Evolutionary conservation across 2,329 filamentous ascomycete genomes (phyloP).

Genomic region (Aureobasidium lini): DNA sequence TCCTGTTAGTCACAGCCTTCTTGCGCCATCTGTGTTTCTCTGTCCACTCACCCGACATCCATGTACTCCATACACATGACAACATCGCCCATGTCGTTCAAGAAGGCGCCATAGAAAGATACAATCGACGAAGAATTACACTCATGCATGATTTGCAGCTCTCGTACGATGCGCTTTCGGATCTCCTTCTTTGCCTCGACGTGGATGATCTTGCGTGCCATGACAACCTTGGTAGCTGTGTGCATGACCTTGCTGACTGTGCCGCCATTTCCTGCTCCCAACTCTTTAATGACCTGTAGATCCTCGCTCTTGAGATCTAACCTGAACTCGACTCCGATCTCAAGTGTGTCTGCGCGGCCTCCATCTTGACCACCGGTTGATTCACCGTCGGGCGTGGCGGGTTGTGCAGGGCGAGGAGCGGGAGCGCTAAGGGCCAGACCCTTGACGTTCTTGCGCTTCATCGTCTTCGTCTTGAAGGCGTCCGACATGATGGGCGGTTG

Average conservation of each 20-base stretch:
- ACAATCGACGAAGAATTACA: slow-evolving; percentile 97
- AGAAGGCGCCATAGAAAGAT: slow-evolving; percentile 93
- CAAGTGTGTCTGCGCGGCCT: slow-evolving; percentile 63
- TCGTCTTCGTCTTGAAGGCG: slow-evolving; percentile 61
- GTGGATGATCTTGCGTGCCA: slow-evolving; percentile 82
- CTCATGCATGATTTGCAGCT: slow-evolving; percentile 96
- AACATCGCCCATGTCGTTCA: slow-evolving; percentile 94
- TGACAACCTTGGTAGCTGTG: slow-evolving; percentile 85
- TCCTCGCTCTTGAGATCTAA: slow-evolving; percentile 88
- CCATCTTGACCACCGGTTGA: slow-evolving; percentile 52
- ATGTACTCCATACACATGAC: slow-evolving; percentile 99
- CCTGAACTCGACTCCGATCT: slow-evolving; percentile 97
- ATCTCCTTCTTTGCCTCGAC: slow-evolving; percentile 97
- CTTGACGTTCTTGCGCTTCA: slow-evolving; percentile 99
- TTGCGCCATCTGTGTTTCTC: not conserved
- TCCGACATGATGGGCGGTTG: slow-evolving; percentile 41
- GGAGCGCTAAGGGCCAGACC: slow-evolving; percentile 80
- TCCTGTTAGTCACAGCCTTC: not conserved
- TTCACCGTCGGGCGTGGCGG: slow-evolving; percentile 64
- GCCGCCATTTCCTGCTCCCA: slow-evolving; percentile 92
- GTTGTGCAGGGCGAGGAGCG: slow-evolving; percentile 60
- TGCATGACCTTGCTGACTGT: slow-evolving; percentile 98
- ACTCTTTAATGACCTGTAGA: slow-evolving; percentile 83
- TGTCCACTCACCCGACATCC: slow-evolving; percentile 78
- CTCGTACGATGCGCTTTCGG: slow-evolving; percentile 91